Percentiles rank a stretch among this genome's conserved stretches.
Evolutionary conservation across 345 rosid species (phyloP).

Genomic region (Cardiospermum halicacabum): DNA sequence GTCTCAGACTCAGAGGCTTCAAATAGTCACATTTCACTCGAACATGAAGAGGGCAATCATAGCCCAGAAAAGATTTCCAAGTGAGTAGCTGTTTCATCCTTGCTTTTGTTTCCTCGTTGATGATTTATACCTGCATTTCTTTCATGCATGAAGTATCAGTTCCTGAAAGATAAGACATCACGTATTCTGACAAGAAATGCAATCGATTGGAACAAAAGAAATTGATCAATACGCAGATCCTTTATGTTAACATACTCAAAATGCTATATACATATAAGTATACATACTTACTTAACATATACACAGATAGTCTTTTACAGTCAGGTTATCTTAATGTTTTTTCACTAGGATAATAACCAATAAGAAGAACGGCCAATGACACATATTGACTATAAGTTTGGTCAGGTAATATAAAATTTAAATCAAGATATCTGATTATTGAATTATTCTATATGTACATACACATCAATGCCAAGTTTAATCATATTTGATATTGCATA

Average conservation of each 20-base stretch:
- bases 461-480: no score
- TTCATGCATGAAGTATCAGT: background rate
- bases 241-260: no score
- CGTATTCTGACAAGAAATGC: background rate
- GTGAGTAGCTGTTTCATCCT: conserved; percentile 24
- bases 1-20: conserved; percentile 15
- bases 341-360: no score
- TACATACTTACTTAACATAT: no score
- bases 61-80: conserved; percentile 16
- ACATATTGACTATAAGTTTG: no score
- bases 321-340: background rate
- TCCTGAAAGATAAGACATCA: background rate
- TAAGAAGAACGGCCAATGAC: no score
- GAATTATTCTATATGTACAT: no score
- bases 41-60: conserved; percentile 13
- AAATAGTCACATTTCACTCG: conserved; percentile 8
- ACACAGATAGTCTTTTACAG: no score
- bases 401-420: no score
- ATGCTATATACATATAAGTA: no score
- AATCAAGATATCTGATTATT: no score
- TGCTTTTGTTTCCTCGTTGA: background rate
- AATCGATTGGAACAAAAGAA: background rate
- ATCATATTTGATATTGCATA: background rate
- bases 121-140: background rate
- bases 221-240: background rate